Evolutionary conservation across 805 yeast genomes (phyloP).

Genomic region (Ogataea saltuana): DNA sequence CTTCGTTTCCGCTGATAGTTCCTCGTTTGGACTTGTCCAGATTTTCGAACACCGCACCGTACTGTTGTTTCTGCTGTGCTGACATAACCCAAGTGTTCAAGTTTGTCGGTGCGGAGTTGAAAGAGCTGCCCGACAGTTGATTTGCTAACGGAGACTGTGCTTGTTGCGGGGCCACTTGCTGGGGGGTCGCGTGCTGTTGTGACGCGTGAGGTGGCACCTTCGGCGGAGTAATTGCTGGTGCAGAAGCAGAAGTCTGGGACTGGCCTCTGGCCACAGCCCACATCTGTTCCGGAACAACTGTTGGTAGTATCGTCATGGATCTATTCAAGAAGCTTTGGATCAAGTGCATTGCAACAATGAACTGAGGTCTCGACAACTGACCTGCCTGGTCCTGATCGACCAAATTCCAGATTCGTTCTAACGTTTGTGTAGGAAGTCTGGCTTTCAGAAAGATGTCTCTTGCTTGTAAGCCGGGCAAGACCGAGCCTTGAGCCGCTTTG

Average conservation of each 20-base stretch:
- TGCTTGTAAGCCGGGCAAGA: slow-evolving; percentile 75
- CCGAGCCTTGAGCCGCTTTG: slow-evolving; percentile 57
- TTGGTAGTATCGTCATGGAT: slow-evolving; percentile 50
- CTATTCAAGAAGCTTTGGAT: slow-evolving; percentile 76
- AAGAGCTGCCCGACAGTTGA: slow-evolving; percentile 18
- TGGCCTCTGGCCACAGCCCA: slow-evolving; percentile 33
- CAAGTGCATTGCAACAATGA: slow-evolving; percentile 91
- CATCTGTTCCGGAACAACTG: slow-evolving; percentile 34
- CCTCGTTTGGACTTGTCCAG: slow-evolving; percentile 70
- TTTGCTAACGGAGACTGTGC: slow-evolving; percentile 20
- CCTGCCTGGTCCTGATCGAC: slow-evolving; percentile 81
- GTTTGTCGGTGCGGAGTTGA: slow-evolving; percentile 21
- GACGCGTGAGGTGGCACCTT: not conserved
- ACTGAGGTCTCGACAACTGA: slow-evolving; percentile 67
- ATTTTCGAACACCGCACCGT: slow-evolving; percentile 74
- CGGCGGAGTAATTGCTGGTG: slow-evolving; percentile 18
- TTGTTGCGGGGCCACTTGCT: slow-evolving; percentile 14
- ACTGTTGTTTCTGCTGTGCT: slow-evolving; percentile 70
- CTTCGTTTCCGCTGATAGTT: slow-evolving; percentile 68
- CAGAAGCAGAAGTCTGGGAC: slow-evolving; percentile 16
- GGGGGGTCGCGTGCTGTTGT: slow-evolving; percentile 8
- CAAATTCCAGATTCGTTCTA: slow-evolving; percentile 87
- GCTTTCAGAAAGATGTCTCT: slow-evolving; percentile 88
- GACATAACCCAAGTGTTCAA: slow-evolving; percentile 60
- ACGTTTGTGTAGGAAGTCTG: slow-evolving; percentile 68